Evolutionary conservation across 1,284 basidiomycete species (phyloP), one percentile per base, ranked within the genome.

Genomic region (Golubevia pallescens): DNA sequence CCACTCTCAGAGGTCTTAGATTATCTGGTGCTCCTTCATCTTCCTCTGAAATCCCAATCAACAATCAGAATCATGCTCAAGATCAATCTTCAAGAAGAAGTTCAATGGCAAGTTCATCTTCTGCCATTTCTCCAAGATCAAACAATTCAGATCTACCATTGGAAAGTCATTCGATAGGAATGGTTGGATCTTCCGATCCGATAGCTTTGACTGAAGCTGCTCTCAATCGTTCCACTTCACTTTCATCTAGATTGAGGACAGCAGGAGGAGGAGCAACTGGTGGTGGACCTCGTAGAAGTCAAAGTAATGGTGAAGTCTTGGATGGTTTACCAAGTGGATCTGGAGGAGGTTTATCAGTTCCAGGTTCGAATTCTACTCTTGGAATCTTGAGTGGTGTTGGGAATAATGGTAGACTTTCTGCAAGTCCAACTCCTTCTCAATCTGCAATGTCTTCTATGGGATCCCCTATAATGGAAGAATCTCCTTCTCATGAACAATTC

Each of bases 1-100:
- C 62, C 38, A 70, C 68, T 8, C 63, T 75, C 19, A 63, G 73
- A 7, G 73, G 73, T 8, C 60, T 75, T 19, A 53, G 70, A 19
- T 66, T 75, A 13, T 70, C 71, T 2, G 73, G 73, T 1, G 66
- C 71, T 0, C 62, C 65, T n/a, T 34, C 57, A 8, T 38, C 34
- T 38, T 38, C 34, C 10, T 38, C 34, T 38, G n/a, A n/a, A n/a
- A n/a, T n/a, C n/a, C n/a, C n/a, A n/a, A n/a, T n/a, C n/a, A n/a
- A n/a, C n/a, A n/a, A n/a, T n/a, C n/a, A n/a, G n/a, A n/a, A n/a
- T n/a, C n/a, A n/a, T n/a, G n/a, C n/a, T n/a, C 3, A 5, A 4
- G 34, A 38, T 38, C 34, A 38, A 38, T 4, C 34, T 38, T 38
- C 34, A 38, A 38, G 34, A 38, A 38, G 34, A 10, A 10, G 10